These are phyloP conservation scores for Prosopis cineraria DNA, from an alignment of 306 rosid species.

Conservation along the genomic window DNA sequence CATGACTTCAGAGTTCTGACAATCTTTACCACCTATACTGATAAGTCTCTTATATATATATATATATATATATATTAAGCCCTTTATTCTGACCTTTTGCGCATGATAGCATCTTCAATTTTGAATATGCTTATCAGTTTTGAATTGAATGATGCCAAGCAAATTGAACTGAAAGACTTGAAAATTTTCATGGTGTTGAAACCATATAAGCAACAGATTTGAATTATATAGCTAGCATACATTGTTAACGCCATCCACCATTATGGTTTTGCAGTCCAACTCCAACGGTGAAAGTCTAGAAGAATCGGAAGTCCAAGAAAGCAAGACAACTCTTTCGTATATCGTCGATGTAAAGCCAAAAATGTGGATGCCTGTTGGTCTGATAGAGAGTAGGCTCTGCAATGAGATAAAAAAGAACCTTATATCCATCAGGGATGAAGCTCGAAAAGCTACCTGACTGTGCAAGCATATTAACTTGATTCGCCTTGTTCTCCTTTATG, in stretches of 20 bases:
- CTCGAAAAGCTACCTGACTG: slow-evolving; percentile 43
- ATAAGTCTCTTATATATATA: no score
- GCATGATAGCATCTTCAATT: slow-evolving; percentile 8
- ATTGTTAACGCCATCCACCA: slow-evolving; percentile 14
- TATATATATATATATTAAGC: no score
- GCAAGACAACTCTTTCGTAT: slow-evolving; percentile 56
- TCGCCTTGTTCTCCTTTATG: slow-evolving; percentile 16
- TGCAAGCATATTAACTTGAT: slow-evolving; percentile 28
- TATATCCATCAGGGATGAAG: slow-evolving; percentile 60
- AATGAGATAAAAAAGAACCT: slow-evolving; percentile 77
- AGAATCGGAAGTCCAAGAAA: slow-evolving; percentile 35
- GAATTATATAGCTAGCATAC: background rate
- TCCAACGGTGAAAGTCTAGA: slow-evolving; percentile 33
- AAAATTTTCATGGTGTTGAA: slow-evolving; percentile 9
- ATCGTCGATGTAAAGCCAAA: slow-evolving; percentile 87
- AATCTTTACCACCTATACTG: background rate
- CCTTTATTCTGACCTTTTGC: slow-evolving; percentile 13
- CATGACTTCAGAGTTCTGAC: slow-evolving; percentile 11
- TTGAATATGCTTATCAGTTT: slow-evolving; percentile 21
- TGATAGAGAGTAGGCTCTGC: slow-evolving; percentile 81
- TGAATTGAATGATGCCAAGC: slow-evolving; percentile 2
- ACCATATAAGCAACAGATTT: background rate
- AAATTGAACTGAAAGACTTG: background rate
- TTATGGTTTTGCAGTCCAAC: slow-evolving; percentile 48
- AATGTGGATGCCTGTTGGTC: slow-evolving; percentile 72